Evolutionary conservation across 257 asterid species (phyloP).

Genomic region (Scutellaria minor): DNA sequence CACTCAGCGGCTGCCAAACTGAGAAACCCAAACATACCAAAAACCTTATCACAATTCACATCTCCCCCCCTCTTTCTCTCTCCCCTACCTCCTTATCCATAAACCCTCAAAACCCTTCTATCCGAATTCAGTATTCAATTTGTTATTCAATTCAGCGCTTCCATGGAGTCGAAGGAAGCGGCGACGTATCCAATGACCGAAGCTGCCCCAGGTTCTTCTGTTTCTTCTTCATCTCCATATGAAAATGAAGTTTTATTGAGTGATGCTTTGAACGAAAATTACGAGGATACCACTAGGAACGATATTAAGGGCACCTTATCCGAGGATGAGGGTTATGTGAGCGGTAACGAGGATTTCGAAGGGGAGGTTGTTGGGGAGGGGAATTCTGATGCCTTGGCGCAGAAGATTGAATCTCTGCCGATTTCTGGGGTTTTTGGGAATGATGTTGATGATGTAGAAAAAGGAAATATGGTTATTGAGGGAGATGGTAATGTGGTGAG

Average conservation of each 20-base stretch:
- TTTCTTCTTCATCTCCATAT: constrained; percentile 22
- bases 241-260: constrained; percentile 39
- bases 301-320: constrained; percentile 42
- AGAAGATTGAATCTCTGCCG: constrained; percentile 36
- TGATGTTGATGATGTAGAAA: constrained; percentile 44
- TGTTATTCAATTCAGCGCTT: constrained; percentile 9
- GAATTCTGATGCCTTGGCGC: constrained; percentile 41
- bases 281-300: constrained; percentile 35
- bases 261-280: constrained; percentile 26
- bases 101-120: constrained; percentile 34
- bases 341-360: constrained; percentile 71
- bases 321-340: constrained; percentile 61
- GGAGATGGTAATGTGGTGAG: constrained; percentile 36
- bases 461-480: constrained; percentile 37
- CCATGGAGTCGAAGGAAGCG: constrained; percentile 61
- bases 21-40: constrained; percentile 29
- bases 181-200: constrained; percentile 44
- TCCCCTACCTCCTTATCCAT: constrained; percentile 36
- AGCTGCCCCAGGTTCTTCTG: constrained; percentile 40
- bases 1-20: constrained; percentile 36
- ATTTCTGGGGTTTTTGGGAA: constrained; percentile 40
- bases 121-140: constrained; percentile 14
- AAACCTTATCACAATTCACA: constrained; percentile 50
- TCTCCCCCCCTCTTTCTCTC: constrained; percentile 27
- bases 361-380: constrained; percentile 29